Evolutionary conservation across 2,329 filamentous ascomycete species (phyloP).

Genomic region (Cytospora leucostoma): DNA sequence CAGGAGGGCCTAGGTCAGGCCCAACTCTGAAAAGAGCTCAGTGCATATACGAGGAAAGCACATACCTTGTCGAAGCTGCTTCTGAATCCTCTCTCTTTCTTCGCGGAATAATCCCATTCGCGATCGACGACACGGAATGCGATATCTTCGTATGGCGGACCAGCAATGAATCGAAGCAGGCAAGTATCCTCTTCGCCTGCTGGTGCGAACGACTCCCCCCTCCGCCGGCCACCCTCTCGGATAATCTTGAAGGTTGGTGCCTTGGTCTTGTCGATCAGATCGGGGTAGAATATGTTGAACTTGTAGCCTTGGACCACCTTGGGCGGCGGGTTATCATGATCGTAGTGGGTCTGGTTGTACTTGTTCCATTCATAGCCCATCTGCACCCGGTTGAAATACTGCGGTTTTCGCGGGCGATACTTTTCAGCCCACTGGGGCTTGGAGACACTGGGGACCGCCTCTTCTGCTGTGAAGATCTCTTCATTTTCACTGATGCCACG

Average conservation of each 20-base stretch:
- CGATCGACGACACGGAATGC: slow-evolving; percentile 97
- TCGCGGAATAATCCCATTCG: slow-evolving; percentile 98
- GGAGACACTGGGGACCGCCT: slow-evolving; percentile 65
- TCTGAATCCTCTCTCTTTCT: slow-evolving; percentile 89
- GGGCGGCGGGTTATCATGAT: slow-evolving; percentile 95
- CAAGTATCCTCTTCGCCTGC: slow-evolving; percentile 97
- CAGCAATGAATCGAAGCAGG: slow-evolving; percentile 91
- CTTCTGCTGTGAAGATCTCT: slow-evolving; percentile 91
- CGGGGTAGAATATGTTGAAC: slow-evolving; percentile 99
- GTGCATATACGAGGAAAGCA: slow-evolving; percentile 24
- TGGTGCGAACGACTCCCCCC: slow-evolving; percentile 88
- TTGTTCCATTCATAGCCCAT: slow-evolving; percentile 99
- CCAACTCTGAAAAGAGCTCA: slow-evolving; percentile 12
- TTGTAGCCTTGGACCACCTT: slow-evolving; percentile 99
- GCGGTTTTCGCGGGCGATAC: slow-evolving; percentile 86
- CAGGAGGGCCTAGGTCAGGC: neutral
- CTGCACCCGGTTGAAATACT: slow-evolving; percentile 96
- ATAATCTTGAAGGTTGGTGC: slow-evolving; percentile 96
- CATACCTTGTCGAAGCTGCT: slow-evolving; percentile 96
- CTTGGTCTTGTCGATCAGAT: slow-evolving; percentile 91
- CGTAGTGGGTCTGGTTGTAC: slow-evolving; percentile 99
- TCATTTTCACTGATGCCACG: slow-evolving; percentile 91
- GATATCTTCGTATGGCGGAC: slow-evolving; percentile 94
- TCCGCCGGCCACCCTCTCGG: slow-evolving; percentile 83
- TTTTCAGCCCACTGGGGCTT: slow-evolving; percentile 81